Conservation (phyloP, 768 basidiomycete species). For the Suillus luteus region DNA sequence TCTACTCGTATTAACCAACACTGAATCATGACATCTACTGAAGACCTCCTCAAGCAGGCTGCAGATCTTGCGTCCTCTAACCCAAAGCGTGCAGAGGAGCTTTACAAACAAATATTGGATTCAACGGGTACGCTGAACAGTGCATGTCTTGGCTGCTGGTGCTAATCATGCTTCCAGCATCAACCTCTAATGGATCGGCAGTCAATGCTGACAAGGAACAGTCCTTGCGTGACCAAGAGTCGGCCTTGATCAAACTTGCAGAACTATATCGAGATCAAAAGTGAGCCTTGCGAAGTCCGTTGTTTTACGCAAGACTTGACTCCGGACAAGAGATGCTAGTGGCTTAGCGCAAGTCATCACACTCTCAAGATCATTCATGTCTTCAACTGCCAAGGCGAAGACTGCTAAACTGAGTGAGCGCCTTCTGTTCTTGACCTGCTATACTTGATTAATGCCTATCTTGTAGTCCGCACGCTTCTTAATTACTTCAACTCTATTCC, state of each 20-base stretch:
- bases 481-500: constrained; percentile 85
- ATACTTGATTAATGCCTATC: background rate
- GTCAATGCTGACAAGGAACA: constrained; percentile 51
- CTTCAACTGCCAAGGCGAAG: constrained; percentile 95
- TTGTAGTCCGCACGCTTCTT: constrained; percentile 86
- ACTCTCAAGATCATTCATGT: constrained; percentile 82
- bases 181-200: constrained; percentile 36
- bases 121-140: constrained; percentile 34
- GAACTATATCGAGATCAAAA: constrained; percentile 84
- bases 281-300: constrained; percentile 43
- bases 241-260: constrained; percentile 82
- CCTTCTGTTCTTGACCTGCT: background rate
- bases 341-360: constrained; percentile 87
- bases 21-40: constrained; percentile 27
- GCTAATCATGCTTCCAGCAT: constrained; percentile 20
- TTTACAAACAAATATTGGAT: constrained; percentile 73
- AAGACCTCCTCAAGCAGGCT: constrained; percentile 47
- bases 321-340: constrained; percentile 71
- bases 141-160: background rate
- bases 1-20: background rate
- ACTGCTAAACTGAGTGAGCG: constrained; percentile 87
- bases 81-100: constrained; percentile 63
- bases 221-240: constrained; percentile 77
- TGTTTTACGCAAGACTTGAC: constrained; percentile 8
- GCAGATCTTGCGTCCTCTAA: constrained; percentile 45